phyloP scores from a whole-genome alignment of 2,329 filamentous ascomycete genomes.

The Triangularia verruculosa region DNA sequence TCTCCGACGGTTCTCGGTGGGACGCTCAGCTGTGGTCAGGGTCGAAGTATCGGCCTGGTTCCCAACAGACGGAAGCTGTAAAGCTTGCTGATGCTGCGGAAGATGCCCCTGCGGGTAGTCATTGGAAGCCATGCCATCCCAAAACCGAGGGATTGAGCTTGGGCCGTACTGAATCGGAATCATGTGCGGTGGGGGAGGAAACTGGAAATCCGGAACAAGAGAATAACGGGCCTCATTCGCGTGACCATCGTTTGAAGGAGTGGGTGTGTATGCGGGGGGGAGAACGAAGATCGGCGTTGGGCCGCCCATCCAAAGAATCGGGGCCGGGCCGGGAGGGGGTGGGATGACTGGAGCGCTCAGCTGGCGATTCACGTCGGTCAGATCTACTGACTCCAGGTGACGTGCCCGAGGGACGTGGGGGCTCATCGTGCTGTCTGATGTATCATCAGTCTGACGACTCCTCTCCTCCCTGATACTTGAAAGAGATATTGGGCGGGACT shows the following conservation, averaged over 20 bases:
- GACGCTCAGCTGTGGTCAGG: background rate
- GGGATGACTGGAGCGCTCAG: background rate
- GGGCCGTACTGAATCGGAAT: background rate
- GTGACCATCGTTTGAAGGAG: background rate
- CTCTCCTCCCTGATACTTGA: background rate
- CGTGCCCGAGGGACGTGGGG: background rate
- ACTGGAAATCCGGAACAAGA: background rate
- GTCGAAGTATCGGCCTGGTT: background rate
- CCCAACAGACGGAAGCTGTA: background rate
- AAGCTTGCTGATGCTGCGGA: background rate
- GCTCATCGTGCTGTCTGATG: background rate
- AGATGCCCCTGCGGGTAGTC: background rate
- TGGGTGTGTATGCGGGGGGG: background rate
- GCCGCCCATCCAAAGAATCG: background rate
- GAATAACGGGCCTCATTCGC: background rate
- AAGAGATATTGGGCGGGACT: background rate
- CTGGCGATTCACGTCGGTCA: background rate
- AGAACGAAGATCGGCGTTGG: background rate
- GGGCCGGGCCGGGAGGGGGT: background rate
- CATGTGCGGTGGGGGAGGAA: background rate
- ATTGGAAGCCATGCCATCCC: background rate
- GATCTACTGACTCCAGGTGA: background rate
- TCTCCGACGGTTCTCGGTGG: background rate
- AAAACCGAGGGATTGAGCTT: background rate
- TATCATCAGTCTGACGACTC: background rate